phyloP scores from a whole-genome alignment of 352 stramenopile species.

The Pythium brachiatum region DNA sequence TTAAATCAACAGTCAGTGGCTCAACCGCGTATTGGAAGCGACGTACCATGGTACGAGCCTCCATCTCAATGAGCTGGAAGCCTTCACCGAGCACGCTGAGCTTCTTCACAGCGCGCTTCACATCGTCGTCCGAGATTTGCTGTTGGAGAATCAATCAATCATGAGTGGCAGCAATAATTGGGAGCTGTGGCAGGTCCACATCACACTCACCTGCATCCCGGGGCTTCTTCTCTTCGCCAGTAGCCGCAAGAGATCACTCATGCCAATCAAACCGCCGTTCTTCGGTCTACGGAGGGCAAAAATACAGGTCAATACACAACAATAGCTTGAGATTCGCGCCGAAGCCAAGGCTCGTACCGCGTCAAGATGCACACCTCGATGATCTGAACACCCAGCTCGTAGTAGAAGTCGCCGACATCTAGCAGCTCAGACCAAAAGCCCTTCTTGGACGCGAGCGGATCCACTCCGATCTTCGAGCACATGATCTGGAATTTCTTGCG shows the following conservation, averaged over 20 bases:
- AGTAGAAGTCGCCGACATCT: slow-evolving; percentile 99
- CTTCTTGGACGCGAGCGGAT: slow-evolving; percentile 97
- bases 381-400: slow-evolving; percentile 98
- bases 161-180: no score
- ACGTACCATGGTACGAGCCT: slow-evolving; percentile 86
- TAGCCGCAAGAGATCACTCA: slow-evolving; percentile 73
- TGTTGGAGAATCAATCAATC: no score
- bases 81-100: slow-evolving; percentile 92
- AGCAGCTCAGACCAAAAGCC: slow-evolving; percentile 97
- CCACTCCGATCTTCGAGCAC: slow-evolving; percentile 95
- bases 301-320: background rate
- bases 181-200: background rate
- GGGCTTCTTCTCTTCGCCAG: slow-evolving; percentile 65
- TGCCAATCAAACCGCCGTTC: slow-evolving; percentile 81
- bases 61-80: slow-evolving; percentile 93
- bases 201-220: slow-evolving; percentile 44
- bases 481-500: slow-evolving; percentile 94
- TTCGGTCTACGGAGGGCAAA: slow-evolving; percentile 42
- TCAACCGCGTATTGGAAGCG: background rate
- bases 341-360: slow-evolving; percentile 29
- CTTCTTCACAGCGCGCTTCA: slow-evolving; percentile 94
- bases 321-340: background rate
- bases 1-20: no score
- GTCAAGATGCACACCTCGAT: slow-evolving; percentile 97
- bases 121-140: slow-evolving; percentile 90